A percentile compares a stretch with the other conserved stretches of the same genome.
phyloP scores from a whole-genome alignment of 768 basidiomycete species.

The Cantharellus cinnabarinus region DNA sequence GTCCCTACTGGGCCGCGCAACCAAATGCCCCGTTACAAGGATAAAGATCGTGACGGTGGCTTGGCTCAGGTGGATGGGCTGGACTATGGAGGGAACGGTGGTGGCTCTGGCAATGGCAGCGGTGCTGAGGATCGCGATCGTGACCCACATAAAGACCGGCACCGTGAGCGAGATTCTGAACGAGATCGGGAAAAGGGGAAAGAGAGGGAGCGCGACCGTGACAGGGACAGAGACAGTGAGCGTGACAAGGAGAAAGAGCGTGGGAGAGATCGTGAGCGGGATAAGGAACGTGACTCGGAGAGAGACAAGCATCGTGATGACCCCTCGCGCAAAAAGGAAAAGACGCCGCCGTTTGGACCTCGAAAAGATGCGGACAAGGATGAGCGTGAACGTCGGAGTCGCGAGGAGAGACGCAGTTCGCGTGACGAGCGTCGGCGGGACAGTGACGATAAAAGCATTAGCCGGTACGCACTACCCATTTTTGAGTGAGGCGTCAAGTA shows the following conservation, averaged over 20 bases:
- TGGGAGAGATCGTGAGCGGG: slow-evolving; percentile 1
- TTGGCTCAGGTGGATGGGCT: slow-evolving; percentile 40
- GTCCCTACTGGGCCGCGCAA: slow-evolving; percentile 79
- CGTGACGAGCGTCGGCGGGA: background rate
- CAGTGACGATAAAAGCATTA: background rate
- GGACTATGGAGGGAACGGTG: slow-evolving; percentile 49
- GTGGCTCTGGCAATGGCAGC: slow-evolving; percentile 9
- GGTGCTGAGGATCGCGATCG: slow-evolving; percentile 3
- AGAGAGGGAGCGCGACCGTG: slow-evolving; percentile 4
- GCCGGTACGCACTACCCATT: background rate
- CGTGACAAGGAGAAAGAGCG: background rate
- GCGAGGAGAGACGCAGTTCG: background rate
- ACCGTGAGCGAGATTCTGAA: background rate
- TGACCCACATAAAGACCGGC: background rate
- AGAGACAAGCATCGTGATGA: background rate
- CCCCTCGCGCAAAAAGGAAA: background rate
- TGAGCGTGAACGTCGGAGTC: background rate
- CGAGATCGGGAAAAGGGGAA: background rate
- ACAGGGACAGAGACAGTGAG: slow-evolving; percentile 1
- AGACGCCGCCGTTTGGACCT: slow-evolving; percentile 1
- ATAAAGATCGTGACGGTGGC: slow-evolving; percentile 46
- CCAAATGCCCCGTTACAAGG: slow-evolving; percentile 69
- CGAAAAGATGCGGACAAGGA: slow-evolving; percentile 6
- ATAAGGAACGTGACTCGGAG: slow-evolving; percentile 3
- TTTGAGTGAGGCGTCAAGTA: background rate